Percentiles rank a stretch among this genome's conserved stretches.
These are phyloP conservation scores for Clavulina sp. DNA, from an alignment of 768 basidiomycete genomes.

Conservation along the genomic window DNA sequence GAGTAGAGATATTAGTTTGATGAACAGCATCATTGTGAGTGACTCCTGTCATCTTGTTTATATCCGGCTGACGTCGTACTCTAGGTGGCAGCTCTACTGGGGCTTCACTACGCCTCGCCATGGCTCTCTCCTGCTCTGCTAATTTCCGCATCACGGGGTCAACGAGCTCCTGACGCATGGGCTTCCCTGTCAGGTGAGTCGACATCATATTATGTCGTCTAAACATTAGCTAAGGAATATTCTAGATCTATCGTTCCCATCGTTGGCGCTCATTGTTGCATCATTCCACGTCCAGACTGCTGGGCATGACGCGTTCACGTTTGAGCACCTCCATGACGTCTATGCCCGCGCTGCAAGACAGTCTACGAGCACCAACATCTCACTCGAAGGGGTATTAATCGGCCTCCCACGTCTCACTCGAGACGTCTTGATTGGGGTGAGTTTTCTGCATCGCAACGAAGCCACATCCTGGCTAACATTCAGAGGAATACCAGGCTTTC, in stretches of 20 bases:
- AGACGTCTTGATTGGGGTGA: constrained; percentile 45
- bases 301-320: constrained; percentile 69
- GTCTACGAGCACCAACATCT: constrained; percentile 56
- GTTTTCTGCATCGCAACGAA: constrained; percentile 15
- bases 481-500: constrained; percentile 40
- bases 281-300: constrained; percentile 55
- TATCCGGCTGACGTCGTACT: too few relatives aligned
- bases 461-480: not conserved
- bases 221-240: not conserved
- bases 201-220: not conserved
- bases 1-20: constrained; percentile 34
- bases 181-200: constrained; percentile 36
- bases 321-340: constrained; percentile 74
- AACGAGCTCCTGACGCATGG: constrained; percentile 40
- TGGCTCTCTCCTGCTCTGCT: constrained; percentile 33
- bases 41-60: not conserved
- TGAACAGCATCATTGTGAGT: constrained; percentile 7
- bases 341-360: constrained; percentile 61
- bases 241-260: constrained; percentile 58
- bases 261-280: constrained; percentile 72
- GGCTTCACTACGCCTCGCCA: constrained; percentile 32
- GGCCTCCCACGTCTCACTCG: constrained; percentile 54
- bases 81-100: constrained; percentile 13
- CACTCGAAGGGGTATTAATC: constrained; percentile 37
- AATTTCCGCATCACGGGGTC: constrained; percentile 26